Evolutionary conservation across 2,329 filamentous ascomycete genomes (phyloP).

Genomic region (Dactylellina parvicollis): DNA sequence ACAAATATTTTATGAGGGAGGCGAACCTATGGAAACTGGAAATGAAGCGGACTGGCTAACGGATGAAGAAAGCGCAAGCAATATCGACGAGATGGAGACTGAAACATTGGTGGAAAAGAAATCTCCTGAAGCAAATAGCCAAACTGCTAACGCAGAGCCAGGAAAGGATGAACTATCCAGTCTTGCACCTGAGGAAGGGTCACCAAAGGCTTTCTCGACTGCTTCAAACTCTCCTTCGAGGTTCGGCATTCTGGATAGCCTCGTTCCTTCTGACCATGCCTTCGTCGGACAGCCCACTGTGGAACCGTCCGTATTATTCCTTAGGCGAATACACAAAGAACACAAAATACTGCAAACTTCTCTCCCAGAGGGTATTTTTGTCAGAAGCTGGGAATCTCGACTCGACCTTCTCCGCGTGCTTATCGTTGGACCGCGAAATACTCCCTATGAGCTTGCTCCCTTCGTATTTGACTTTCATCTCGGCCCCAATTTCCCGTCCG

Average conservation of each 20-base stretch:
- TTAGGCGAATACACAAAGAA: constrained; percentile 69
- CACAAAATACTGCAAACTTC: constrained; percentile 68
- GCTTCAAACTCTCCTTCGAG: constrained; percentile 57
- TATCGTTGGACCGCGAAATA: constrained; percentile 69
- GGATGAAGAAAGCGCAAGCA: constrained; percentile 62
- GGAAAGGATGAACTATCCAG: not conserved
- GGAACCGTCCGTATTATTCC: constrained; percentile 57
- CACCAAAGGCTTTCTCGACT: not conserved
- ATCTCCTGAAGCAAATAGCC: constrained; percentile 2
- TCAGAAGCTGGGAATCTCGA: constrained; percentile 70
- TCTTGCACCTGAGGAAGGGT: not conserved
- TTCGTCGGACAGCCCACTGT: constrained; percentile 58
- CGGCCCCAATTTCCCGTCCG: constrained; percentile 64
- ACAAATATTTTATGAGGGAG: constrained; percentile 63
- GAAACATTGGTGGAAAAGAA: too few species aligned
- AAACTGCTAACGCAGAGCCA: not conserved
- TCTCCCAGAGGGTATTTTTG: constrained; percentile 68
- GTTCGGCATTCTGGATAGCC: constrained; percentile 62
- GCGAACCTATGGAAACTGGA: constrained; percentile 62
- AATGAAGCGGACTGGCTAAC: constrained; percentile 62
- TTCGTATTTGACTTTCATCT: constrained; percentile 71
- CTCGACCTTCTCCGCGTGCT: constrained; percentile 70
- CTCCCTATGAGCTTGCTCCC: constrained; percentile 70
- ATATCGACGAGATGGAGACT: constrained; percentile 38
- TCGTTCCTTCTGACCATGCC: constrained; percentile 63